A percentile compares a stretch with the other conserved stretches of the same genome.
These are phyloP conservation scores for Schwanniomyces occidentalis DNA, from an alignment of 805 yeast species.

Conservation along the genomic window DNA sequence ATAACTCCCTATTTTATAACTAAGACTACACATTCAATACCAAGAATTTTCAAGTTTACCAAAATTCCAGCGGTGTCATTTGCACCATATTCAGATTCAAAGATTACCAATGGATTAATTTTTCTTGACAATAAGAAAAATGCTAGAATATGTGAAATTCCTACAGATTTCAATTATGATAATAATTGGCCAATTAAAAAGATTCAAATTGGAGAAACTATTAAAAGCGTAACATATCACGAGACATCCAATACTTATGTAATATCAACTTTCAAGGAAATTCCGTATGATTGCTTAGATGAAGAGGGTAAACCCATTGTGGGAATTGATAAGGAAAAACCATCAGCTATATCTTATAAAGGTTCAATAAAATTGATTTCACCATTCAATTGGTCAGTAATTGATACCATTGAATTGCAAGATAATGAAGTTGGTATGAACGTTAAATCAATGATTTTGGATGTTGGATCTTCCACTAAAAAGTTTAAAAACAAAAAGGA, in stretches of 20 bases:
- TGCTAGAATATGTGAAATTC: slow-evolving; percentile 60
- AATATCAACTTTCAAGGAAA: slow-evolving; percentile 57
- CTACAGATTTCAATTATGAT: slow-evolving; percentile 52
- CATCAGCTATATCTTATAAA: slow-evolving; percentile 56
- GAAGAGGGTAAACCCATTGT: slow-evolving; percentile 69
- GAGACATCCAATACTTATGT: slow-evolving; percentile 62
- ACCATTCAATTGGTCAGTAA: slow-evolving; percentile 73
- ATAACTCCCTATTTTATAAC: slow-evolving; percentile 65
- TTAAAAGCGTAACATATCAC: slow-evolving; percentile 70
- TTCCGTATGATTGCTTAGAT: slow-evolving; percentile 65
- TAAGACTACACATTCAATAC: slow-evolving; percentile 63
- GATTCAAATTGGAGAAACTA: slow-evolving; percentile 55
- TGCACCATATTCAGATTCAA: slow-evolving; percentile 49
- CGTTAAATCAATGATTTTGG: slow-evolving; percentile 54
- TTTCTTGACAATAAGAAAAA: slow-evolving; percentile 69
- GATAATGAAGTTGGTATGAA: slow-evolving; percentile 67
- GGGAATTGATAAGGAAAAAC: slow-evolving; percentile 52
- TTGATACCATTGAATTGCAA: slow-evolving; percentile 65
- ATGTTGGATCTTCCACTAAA: slow-evolving; percentile 43
- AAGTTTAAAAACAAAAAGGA: slow-evolving; percentile 56
- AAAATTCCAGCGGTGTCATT: slow-evolving; percentile 66
- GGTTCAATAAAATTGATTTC: slow-evolving; percentile 68
- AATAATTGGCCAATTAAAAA: slow-evolving; percentile 60
- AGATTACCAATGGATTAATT: slow-evolving; percentile 54
- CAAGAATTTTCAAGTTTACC: slow-evolving; percentile 67